Conservation (phyloP, 2,329 filamentous ascomycete species). For the Aspergillus cejpii region DNA sequence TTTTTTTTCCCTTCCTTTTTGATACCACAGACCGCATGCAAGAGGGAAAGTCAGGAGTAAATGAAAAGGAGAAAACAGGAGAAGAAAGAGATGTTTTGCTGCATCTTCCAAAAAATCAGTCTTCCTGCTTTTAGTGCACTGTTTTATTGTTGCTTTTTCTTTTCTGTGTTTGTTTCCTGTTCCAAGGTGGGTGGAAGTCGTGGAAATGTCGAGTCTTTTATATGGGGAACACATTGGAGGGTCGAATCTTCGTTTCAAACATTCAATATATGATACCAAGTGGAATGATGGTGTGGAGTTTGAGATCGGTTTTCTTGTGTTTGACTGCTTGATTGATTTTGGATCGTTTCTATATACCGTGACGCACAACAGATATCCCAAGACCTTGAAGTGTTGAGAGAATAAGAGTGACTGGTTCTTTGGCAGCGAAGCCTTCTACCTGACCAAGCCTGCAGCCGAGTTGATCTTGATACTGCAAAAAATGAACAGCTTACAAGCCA, state of each 20-base stretch:
- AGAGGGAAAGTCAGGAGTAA: constrained; percentile 6
- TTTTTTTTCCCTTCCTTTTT: constrained; percentile 38
- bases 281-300: constrained; percentile 24
- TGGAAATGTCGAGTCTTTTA: constrained; percentile 2
- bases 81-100: neutral
- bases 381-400: constrained; percentile 3
- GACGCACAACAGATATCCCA: constrained; percentile 11
- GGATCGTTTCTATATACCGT: constrained; percentile 17
- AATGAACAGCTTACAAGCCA: too few species aligned
- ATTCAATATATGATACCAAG: constrained; percentile 23
- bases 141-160: constrained; percentile 1
- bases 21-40: constrained; percentile 27
- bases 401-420: constrained; percentile 2
- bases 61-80: constrained; percentile 4
- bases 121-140: neutral
- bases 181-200: neutral
- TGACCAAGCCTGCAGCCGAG: too few species aligned
- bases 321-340: constrained; percentile 9
- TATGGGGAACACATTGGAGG: constrained; percentile 7
- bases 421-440: too few species aligned
- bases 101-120: neutral
- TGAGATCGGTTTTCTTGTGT: constrained; percentile 7
- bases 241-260: constrained; percentile 13
- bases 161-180: neutral
- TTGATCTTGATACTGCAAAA: too few species aligned